Evolutionary conservation across 2,329 filamentous ascomycete genomes (phyloP).

Genomic region (Hyphodiscus sp.): DNA sequence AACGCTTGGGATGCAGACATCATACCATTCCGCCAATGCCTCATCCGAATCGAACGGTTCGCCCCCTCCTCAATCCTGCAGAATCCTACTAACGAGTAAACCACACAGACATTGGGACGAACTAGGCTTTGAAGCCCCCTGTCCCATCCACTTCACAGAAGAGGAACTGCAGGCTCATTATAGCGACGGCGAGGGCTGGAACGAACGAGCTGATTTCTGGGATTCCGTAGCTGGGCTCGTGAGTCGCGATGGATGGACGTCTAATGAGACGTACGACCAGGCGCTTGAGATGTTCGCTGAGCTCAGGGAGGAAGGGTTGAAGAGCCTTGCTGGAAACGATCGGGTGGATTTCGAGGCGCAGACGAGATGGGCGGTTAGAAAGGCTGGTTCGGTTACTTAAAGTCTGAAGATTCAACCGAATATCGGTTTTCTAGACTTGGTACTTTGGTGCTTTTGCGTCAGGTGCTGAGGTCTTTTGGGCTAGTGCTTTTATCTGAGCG

Average conservation of each 20-base stretch:
- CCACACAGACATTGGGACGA: conserved; percentile 28
- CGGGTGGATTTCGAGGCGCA: conserved; percentile 26
- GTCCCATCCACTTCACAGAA: conserved; percentile 25
- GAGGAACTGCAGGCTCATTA: conserved; percentile 16
- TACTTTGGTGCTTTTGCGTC: too few species aligned
- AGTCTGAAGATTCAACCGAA: conserved; percentile 1
- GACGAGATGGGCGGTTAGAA: conserved; percentile 20
- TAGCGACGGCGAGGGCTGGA: background rate
- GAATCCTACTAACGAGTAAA: conserved; percentile 13
- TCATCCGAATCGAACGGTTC: conserved; percentile 29
- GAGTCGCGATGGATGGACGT: conserved; percentile 32
- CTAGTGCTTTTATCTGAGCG: too few species aligned
- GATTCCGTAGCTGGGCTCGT: conserved; percentile 29
- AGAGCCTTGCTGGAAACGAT: conserved; percentile 27
- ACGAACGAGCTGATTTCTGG: conserved; percentile 20
- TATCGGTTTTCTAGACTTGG: too few species aligned
- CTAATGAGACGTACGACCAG: conserved; percentile 29
- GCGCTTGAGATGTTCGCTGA: conserved; percentile 30
- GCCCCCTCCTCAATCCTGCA: conserved; percentile 11
- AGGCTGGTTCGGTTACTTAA: background rate
- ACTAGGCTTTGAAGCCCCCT: conserved; percentile 24
- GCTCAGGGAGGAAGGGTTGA: conserved; percentile 28
- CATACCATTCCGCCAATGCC: conserved; percentile 28
- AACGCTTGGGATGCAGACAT: conserved; percentile 30
- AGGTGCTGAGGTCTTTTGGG: too few species aligned